These are phyloP conservation scores for Naganishia randhawae DNA, from an alignment of 768 basidiomycete species.

Conservation along the genomic window DNA sequence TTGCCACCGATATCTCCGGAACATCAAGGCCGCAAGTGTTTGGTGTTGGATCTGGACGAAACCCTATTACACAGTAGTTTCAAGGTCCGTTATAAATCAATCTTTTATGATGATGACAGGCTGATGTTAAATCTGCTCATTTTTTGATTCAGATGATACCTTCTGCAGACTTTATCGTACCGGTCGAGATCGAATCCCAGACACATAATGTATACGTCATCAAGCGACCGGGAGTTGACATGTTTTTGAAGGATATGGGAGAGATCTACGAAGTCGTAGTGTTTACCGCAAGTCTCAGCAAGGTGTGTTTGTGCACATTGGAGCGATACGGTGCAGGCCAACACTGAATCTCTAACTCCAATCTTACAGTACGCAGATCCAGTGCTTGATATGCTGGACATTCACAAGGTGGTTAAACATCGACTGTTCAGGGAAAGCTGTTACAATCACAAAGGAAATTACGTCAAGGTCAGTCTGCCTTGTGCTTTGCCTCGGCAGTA, in stretches of 20 bases:
- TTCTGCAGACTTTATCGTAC: slow-evolving; percentile 96
- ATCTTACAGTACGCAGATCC: slow-evolving; percentile 88
- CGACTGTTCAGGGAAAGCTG: slow-evolving; percentile 96
- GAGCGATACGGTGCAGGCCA: neutral
- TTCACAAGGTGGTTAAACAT: slow-evolving; percentile 86
- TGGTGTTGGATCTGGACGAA: slow-evolving; percentile 94
- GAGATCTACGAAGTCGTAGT: slow-evolving; percentile 97
- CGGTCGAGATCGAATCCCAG: slow-evolving; percentile 97
- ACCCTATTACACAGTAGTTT: slow-evolving; percentile 96
- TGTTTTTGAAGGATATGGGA: slow-evolving; percentile 95
- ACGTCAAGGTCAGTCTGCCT: slow-evolving; percentile 74
- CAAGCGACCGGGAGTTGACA: slow-evolving; percentile 96
- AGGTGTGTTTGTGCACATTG: slow-evolving; percentile 58
- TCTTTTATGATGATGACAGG: neutral
- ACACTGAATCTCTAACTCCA: neutral
- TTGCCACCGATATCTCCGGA: slow-evolving; percentile 75
- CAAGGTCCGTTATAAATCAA: slow-evolving; percentile 63
- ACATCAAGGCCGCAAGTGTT: slow-evolving; percentile 84
- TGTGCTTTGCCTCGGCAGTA: neutral
- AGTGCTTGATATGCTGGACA: slow-evolving; percentile 92
- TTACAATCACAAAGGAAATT: slow-evolving; percentile 98
- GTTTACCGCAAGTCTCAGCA: slow-evolving; percentile 95
- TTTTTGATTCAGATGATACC: slow-evolving; percentile 66
- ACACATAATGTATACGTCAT: slow-evolving; percentile 99
- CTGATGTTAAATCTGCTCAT: neutral